Base-by-base conservation (phyloP, 139 green algal species). In the Auxenochlorella pyrenoidosa region DNA sequence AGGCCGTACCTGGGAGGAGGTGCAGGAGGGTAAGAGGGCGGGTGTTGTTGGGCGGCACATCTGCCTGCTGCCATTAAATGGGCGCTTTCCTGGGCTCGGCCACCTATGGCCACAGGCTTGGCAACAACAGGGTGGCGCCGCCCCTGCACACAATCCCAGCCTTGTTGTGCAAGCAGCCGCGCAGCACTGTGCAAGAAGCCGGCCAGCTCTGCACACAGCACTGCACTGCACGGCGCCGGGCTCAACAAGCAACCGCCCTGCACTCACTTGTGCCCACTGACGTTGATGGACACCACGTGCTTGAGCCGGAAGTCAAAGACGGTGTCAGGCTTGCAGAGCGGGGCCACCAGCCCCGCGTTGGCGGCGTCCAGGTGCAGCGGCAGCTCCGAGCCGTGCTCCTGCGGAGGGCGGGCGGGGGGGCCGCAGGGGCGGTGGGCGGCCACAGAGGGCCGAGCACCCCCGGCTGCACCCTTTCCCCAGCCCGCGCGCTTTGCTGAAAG, bases 271-370 rank as follows among this genome's bases (percentile, higher is more conserved):
- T 96, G 93, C 58, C 93, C 93, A 32, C 71, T 90, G 59, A 79
- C 78, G 83, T 94, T 95, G 89, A 96, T 96, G 80, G 92, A 95
- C 24, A 89, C 71, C 34, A 96, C 93, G 38, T 93, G 93, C 21
- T 87, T 79, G 21, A 81, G 51, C 5, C 91, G 86, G 89, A 95
- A 96, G 89, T 95, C 92, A 87, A 92, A 96, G 10, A 86, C 68
- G 16, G 94, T 54, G 65, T 94, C 88, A 1, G 93, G 91, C 92
- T 66, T 36, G 79, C 54, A 72, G 58, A 84, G 79, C 36, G 79
- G 79, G 51, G 79, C 58, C 71, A 96, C 86, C 60, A 96, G 93
- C 26, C 79, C 34, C 43, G 90, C 80, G 75, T 85, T 85, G 19
- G 93, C 93, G 22, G 81, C 93, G 38, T 96, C 93, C 60, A 96